Evolutionary conservation across 108 stramenopile species (phyloP), one percentile per base, ranked within the genome.

Genomic region (Cylindrotheca closterium): DNA sequence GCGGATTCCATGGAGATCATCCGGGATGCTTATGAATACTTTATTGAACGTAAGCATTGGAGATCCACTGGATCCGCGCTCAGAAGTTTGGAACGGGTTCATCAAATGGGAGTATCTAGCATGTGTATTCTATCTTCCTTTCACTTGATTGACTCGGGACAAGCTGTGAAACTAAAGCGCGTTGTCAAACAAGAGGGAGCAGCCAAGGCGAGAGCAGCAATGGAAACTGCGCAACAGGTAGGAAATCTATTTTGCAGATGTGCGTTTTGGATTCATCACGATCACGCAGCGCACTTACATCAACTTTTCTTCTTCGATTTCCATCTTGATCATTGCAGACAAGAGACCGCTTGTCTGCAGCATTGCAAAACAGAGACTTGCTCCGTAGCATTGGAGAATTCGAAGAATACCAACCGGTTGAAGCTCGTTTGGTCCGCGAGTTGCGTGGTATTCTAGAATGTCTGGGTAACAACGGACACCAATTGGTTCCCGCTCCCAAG

Each of bases 1-100:
- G 89, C 84, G 1, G 92, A 93, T 68, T 72, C 78, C 24, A 85
- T 93, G 88, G 92, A 93, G 56, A 90, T 93, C 50, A 75, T 93
- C 15, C 65, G 89, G 25, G 92, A 93, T 77, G 89, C 92, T 8
- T 85, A 84, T 67, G 69, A 77, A 0, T 93, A 85, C 74, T 93
- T 93, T 74, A 48, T 77, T 3, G 74, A 80, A 30, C 79, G 82
- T 17, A 47, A 60, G 42, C 72, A 75, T 29, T 93, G 92, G 92
- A 72, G 72, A 61, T 79, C 80, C 8, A 68, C 87, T 0, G 67
- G 68, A 2, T 58, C 70, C 7, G 79, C 87, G 4, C 56, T 90
- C 65, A 30, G 51, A 4, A 77, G 70, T 33, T 68, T 93, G 58
- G 88, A 93, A 58, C 76, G 88, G 2, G 82, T 86, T 1, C 87